Evolutionary conservation across 2,329 filamentous ascomycete genomes (phyloP).

Genomic region (Albifimbria verrucaria): DNA sequence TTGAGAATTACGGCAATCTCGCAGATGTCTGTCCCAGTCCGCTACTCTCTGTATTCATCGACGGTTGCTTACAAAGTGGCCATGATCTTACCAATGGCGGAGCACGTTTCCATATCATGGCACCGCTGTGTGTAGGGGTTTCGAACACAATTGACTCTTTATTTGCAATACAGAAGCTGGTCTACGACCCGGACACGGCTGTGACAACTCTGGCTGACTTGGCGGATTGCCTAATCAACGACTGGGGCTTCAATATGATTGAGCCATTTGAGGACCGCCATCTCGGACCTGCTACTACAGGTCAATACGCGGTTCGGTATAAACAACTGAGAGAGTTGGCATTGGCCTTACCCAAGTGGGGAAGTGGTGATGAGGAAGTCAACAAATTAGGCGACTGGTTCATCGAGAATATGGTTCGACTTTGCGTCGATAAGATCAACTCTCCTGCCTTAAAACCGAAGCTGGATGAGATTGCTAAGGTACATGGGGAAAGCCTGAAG

Average conservation of each 20-base stretch:
- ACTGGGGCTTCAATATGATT: not conserved
- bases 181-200: not conserved
- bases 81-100: not conserved
- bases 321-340: not conserved
- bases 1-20: not conserved
- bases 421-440: not conserved
- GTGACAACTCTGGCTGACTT: not conserved
- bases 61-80: not conserved
- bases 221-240: not conserved
- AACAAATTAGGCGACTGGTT: not conserved
- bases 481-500: not conserved
- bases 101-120: not conserved
- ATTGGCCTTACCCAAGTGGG: not conserved
- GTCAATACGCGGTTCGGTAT: not conserved
- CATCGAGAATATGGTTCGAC: not conserved
- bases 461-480: not conserved
- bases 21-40: not conserved
- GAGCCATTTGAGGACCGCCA: not conserved
- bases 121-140: not conserved
- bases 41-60: not conserved
- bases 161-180: not conserved
- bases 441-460: not conserved
- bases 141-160: not conserved
- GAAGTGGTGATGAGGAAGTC: not conserved
- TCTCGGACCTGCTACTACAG: not conserved